phyloP scores from a whole-genome alignment of 768 basidiomycete species.

The Tricholomella constricta region DNA sequence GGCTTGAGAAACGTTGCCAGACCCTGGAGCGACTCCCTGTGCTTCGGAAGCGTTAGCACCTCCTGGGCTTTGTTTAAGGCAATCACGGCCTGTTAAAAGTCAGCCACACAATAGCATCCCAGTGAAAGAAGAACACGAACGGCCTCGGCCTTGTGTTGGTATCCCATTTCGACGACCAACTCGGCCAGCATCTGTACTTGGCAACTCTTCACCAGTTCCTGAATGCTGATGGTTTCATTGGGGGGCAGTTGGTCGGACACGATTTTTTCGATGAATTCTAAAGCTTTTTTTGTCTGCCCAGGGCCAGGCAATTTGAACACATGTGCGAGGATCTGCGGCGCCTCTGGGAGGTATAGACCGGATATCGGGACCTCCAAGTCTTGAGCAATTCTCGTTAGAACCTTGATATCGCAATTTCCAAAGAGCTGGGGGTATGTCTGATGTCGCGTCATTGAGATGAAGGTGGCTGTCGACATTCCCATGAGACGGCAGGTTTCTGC shows the following conservation, averaged over 20 bases:
- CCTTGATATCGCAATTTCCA: conserved; percentile 56
- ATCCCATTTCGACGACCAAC: conserved; percentile 77
- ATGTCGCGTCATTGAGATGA: conserved; percentile 63
- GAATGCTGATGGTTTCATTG: conserved; percentile 40
- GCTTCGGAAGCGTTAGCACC: conserved; percentile 36
- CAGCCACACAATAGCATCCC: background rate
- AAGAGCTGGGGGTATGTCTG: conserved; percentile 73
- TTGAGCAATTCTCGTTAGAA: conserved; percentile 61
- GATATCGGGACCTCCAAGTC: conserved; percentile 49
- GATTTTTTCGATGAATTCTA: conserved; percentile 64
- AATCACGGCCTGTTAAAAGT: conserved; percentile 30
- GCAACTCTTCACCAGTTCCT: conserved; percentile 63
- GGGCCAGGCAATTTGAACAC: conserved; percentile 62
- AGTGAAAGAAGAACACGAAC: conserved; percentile 39
- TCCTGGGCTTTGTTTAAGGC: conserved; percentile 47
- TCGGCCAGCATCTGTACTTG: conserved; percentile 71
- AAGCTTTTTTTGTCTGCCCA: conserved; percentile 55
- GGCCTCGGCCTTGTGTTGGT: conserved; percentile 52
- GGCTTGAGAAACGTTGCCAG: conserved; percentile 66
- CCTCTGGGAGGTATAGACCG: conserved; percentile 55
- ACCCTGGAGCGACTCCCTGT: conserved; percentile 33
- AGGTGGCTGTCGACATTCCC: conserved; percentile 53
- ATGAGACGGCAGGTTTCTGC: conserved; percentile 71
- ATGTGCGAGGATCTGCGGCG: conserved; percentile 63
- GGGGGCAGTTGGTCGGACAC: conserved; percentile 49